Base-by-base conservation (phyloP, 1,139 yeast genomes). In the Suhomyces bribrorum region DNA sequence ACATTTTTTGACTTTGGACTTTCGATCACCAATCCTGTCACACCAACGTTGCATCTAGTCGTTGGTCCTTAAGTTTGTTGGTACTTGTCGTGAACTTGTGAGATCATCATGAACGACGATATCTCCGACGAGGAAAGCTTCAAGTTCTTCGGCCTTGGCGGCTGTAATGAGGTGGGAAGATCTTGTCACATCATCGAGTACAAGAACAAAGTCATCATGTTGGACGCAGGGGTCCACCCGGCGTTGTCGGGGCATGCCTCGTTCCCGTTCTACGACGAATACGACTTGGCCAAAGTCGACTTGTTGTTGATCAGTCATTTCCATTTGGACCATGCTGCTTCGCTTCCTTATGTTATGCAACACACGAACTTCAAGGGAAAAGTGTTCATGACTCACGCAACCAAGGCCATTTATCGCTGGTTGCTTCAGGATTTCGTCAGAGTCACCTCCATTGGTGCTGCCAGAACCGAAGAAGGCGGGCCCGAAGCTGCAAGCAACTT, bases 351-450 rank as follows among this genome's bases (percentile, higher is more conserved):
- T 56, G 97, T 92, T 26, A 90, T 92, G 97, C 96, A 89, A 56
- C 95, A 89, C 54, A 92, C 98, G 1, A 86, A 79, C 50, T 92
- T 92, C 69, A 82, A 79, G 53, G 99, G 99, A 2, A 76, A 96
- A 38, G 98, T 94, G 6, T 92, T 90, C 59, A 92, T 92, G 99
- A 92, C 98, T 17, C 97, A 92, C 60, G 98, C 99, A 7, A 92
- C 98, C 1, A 94, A 94, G 65, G 98, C 98, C 25, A 92, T 92
- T 44, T 92, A 90, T 58, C 76, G 96, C 46, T 92, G 98, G 98
- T 73, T 92, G 38, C 65, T 92, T 43, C 84, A 90, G 45, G 99
- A 92, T 70, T 94, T 90, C 55, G 97, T 92, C 16, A 76, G 94
- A 54, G 97, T 92, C 24, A 88, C 96, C 0, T 78, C 85, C 17